These are phyloP conservation scores for Beauveria medogensis DNA, from an alignment of 2,329 filamentous ascomycete genomes.

Conservation along the genomic window DNA sequence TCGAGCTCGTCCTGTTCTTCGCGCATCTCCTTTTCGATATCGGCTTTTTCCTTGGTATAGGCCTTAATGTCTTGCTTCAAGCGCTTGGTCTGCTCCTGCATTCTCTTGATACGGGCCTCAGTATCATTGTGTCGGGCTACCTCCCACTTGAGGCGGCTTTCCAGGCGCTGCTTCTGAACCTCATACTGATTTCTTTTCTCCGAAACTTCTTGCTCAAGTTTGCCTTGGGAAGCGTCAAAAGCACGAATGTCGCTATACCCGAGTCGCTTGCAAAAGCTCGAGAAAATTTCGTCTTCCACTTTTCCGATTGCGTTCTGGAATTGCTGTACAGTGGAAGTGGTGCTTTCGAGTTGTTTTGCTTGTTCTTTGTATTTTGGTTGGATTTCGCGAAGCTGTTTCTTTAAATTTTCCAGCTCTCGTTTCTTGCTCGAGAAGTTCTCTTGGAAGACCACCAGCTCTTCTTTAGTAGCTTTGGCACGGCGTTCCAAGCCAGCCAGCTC, in stretches of 20 bases:
- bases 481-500: constrained; percentile 76
- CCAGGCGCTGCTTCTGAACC: constrained; percentile 70
- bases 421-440: constrained; percentile 80
- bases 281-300: constrained; percentile 85
- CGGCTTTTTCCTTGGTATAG: constrained; percentile 64
- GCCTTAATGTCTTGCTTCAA: constrained; percentile 61
- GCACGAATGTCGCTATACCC: constrained; percentile 85
- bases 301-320: constrained; percentile 58
- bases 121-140: constrained; percentile 46
- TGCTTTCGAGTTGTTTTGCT: constrained; percentile 55
- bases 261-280: constrained; percentile 74
- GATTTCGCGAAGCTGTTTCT: constrained; percentile 65
- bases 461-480: constrained; percentile 60
- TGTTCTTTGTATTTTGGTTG: constrained; percentile 73
- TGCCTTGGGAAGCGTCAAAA: constrained; percentile 90
- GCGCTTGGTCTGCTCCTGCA: constrained; percentile 59
- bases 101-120: constrained; percentile 57
- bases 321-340: constrained; percentile 40
- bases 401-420: constrained; percentile 67
- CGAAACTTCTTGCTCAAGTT: constrained; percentile 79
- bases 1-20: constrained; percentile 70
- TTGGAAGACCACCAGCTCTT: constrained; percentile 70
- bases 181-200: constrained; percentile 83
- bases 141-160: constrained; percentile 53
- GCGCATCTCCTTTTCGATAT: constrained; percentile 66